Evolutionary conservation across 495 filamentous ascomycete species (phyloP), one percentile per base, ranked within the genome.

Genomic region (Xylaria intraflava): DNA sequence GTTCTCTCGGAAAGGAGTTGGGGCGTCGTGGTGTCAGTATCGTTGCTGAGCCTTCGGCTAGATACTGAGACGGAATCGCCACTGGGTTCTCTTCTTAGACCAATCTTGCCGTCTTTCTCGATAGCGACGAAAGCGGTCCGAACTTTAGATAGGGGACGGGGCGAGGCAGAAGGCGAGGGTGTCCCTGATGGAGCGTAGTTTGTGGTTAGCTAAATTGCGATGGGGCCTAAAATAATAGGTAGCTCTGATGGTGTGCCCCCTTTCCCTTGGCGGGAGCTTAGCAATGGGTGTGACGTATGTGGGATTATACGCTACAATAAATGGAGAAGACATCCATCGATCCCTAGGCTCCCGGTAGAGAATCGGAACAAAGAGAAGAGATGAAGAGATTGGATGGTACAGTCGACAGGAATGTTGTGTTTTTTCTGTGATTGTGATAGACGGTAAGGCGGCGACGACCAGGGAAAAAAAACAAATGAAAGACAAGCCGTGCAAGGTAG

Each of bases 81-180:
- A 53, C 75, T 75, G 14, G 55, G 61, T 29, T 72, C 69, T 47
- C 69, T 67, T 40, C 65, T 65, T 27, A 73, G 62, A 39, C 75
- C 76, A 43, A 78, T 66, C 36, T 74, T 69, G 40, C 76, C 79
- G 62, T 76, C 78, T 50, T 77, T 77, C 53, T 91, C 88, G 14
- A 96, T 83, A 2, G 86, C 80, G 40, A 95, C 81, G 66, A 96
- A 96, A 62, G 80, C 90, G 29, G 89, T 89, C 50, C 88, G 81
- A 42, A 95, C 82, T 69, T 86, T 91, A 48, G 84, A 86, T 16
- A 89, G 75, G 22, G 82, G 87, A 54, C 86, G 76, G 16, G 76
- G 76, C 12, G 72, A 76, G 26, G 72, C 72, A 38, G 64, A 49
- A 31, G 62, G 61, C 20, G 64, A 64, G 14, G 60, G 55, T 33